Evolutionary conservation across 2,329 filamentous ascomycete genomes (phyloP), one percentile per base, ranked within the genome.

Genomic region (Fusarium sp.): DNA sequence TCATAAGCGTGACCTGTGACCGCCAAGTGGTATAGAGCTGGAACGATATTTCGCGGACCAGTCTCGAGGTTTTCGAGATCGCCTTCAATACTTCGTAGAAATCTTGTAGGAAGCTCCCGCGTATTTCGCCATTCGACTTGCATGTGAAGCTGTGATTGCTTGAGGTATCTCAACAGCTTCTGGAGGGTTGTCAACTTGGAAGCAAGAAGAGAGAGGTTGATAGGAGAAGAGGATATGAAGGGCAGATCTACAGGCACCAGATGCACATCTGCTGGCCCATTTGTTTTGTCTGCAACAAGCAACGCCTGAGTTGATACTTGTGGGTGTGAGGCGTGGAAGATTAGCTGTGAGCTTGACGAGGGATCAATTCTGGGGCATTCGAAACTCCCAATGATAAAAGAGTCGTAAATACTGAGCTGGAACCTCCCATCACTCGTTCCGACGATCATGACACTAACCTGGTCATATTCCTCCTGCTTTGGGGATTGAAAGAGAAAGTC

Each of bases 111-210:
- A 8, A 97, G 83, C 58, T 97, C 92, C 65, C 92, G 88, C 3
- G 92, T 90, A 36, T 92, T 91, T 73, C 92, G 92, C 88, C 92
- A 97, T 77, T 97, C 94, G 4, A 89, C 85, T 26, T 89, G 83
- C 82, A 97, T 92, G 69, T 95, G 92, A 34, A 88, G 84, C 66
- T 96, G 89, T 1, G 92, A 89, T 76, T 97, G 93, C 57, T 89
- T 89, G 44, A 97, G 86, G 76, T 99, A 98, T 49, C 93, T 86
- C 9, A 97, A 82, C 13, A 98, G 80, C 68, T 96, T 97, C 73
- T 97, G 93, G 16, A 98, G 80, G 42, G 93, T 92, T 1, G 94
- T 97, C 6, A 93, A 91, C 74, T 97, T 97, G 16, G 91, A 93
- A 1, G 94, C 91, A 13, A 98, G 84, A 6, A 97, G 84, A 30